Evolutionary conservation across 768 basidiomycete species (phyloP).

Genomic region (Lentinula guzmanii): DNA sequence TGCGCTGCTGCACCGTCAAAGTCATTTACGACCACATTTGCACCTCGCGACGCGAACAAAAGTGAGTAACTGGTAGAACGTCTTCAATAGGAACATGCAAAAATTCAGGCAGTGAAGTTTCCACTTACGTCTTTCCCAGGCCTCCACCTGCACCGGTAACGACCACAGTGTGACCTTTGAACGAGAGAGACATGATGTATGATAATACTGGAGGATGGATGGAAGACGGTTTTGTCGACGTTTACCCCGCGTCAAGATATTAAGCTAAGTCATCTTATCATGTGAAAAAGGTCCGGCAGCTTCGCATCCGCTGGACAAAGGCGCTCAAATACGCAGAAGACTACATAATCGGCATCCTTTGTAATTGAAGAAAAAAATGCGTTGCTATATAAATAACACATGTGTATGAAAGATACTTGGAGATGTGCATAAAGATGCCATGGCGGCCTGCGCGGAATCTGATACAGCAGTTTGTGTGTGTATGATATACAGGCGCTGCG

Average conservation of each 20-base stretch:
- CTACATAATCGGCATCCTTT: not conserved
- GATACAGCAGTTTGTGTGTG: conserved; percentile 3
- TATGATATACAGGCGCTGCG: conserved; percentile 21
- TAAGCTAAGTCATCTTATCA: not conserved
- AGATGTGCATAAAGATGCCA: not conserved
- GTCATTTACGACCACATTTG: conserved; percentile 94
- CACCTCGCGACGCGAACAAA: conserved; percentile 88
- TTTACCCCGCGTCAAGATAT: not conserved
- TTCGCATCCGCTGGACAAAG: not conserved
- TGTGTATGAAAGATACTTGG: conserved; percentile 4
- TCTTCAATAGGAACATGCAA: not conserved
- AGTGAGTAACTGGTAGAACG: conserved; percentile 65
- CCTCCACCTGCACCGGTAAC: conserved; percentile 96
- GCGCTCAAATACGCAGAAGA: too few relatives aligned
- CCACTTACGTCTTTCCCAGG: conserved; percentile 79
- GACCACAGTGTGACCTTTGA: conserved; percentile 87
- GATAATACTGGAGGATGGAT: not conserved
- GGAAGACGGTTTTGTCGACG: not conserved
- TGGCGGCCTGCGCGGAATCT: conserved; percentile 25
- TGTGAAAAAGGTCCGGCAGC: not conserved
- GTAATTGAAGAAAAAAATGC: not conserved
- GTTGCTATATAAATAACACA: conserved; percentile 8
- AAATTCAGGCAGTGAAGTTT: not conserved
- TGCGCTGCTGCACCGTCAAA: conserved; percentile 85
- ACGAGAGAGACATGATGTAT: conserved; percentile 52